These are phyloP conservation scores for Gynandropsis gynandra DNA, from an alignment of 345 rosid species.

Conservation along the genomic window DNA sequence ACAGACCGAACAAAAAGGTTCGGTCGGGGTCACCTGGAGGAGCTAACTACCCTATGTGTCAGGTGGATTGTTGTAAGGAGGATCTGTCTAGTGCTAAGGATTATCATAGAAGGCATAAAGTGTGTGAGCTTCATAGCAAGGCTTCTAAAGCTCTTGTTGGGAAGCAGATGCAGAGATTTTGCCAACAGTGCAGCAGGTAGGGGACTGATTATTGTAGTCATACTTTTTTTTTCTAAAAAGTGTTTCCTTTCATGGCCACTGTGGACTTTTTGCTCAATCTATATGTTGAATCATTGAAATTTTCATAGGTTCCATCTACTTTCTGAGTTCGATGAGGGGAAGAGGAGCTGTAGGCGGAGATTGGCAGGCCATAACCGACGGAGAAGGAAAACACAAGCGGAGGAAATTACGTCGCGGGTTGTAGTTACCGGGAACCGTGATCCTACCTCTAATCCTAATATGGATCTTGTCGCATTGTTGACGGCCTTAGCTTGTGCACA, in stretches of 20 bases:
- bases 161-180: constrained; percentile 93
- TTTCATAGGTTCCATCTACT: constrained; percentile 66
- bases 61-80: constrained; percentile 75
- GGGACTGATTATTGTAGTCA: background rate
- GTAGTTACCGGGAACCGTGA: constrained; percentile 43
- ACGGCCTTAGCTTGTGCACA: constrained; percentile 57
- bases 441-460: constrained; percentile 28
- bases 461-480: constrained; percentile 65
- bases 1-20: constrained; percentile 62
- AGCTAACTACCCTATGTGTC: constrained; percentile 64
- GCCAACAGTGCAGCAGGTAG: constrained; percentile 98
- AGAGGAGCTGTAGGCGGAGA: constrained; percentile 83
- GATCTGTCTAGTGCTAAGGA: constrained; percentile 78
- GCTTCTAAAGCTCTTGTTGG: constrained; percentile 65
- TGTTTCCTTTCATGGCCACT: background rate
- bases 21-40: constrained; percentile 71
- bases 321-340: constrained; percentile 80
- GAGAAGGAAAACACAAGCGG: constrained; percentile 72
- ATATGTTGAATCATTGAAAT: too few species aligned
- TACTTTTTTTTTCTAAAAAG: background rate
- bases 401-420: constrained; percentile 53
- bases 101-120: constrained; percentile 88
- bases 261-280: background rate
- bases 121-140: constrained; percentile 83
- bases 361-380: constrained; percentile 79